A percentile compares a stretch with the other conserved stretches of the same genome.
phyloP scores from a whole-genome alignment of 2,329 filamentous ascomycete genomes.

The Salinomyces thailandicus region DNA sequence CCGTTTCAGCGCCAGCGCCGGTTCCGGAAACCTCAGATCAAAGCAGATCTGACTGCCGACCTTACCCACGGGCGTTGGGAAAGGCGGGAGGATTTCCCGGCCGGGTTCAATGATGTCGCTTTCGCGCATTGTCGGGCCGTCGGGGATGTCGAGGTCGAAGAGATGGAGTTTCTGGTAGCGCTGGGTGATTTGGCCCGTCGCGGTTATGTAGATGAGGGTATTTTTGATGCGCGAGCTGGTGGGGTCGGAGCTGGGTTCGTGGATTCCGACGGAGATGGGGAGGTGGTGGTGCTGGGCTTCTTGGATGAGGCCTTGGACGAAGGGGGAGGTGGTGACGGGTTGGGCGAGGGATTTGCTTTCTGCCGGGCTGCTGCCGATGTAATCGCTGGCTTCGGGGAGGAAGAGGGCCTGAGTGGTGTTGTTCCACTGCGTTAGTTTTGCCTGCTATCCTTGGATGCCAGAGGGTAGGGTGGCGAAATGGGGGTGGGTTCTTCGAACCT shows the following conservation, averaged over 20 bases:
- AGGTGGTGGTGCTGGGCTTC: conserved; percentile 55
- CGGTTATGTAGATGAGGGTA: conserved; percentile 56
- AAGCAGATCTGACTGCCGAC: conserved; percentile 82
- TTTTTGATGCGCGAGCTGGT: conserved; percentile 48
- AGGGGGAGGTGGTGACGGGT: conserved; percentile 55
- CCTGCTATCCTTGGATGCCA: background rate
- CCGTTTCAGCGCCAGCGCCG: conserved; percentile 54
- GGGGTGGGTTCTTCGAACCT: conserved; percentile 47
- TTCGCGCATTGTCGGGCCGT: conserved; percentile 51
- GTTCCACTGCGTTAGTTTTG: conserved; percentile 5
- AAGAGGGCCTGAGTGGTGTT: conserved; percentile 61
- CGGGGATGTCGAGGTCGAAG: conserved; percentile 55
- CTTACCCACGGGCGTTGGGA: conserved; percentile 61
- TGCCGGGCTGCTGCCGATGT: conserved; percentile 60
- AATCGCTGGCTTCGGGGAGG: conserved; percentile 84
- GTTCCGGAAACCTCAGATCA: conserved; percentile 75
- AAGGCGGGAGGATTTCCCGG: conserved; percentile 52
- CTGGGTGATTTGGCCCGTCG: conserved; percentile 47
- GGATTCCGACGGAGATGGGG: conserved; percentile 77
- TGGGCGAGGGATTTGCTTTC: conserved; percentile 63
- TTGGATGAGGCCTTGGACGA: conserved; percentile 63
- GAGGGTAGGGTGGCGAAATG: background rate
- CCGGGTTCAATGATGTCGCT: conserved; percentile 61
- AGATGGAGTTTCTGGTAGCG: conserved; percentile 84
- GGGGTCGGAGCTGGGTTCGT: conserved; percentile 52